These are phyloP conservation scores for Phylloporus rhodoxanthus DNA, from an alignment of 768 basidiomycete genomes.

Conservation along the genomic window DNA sequence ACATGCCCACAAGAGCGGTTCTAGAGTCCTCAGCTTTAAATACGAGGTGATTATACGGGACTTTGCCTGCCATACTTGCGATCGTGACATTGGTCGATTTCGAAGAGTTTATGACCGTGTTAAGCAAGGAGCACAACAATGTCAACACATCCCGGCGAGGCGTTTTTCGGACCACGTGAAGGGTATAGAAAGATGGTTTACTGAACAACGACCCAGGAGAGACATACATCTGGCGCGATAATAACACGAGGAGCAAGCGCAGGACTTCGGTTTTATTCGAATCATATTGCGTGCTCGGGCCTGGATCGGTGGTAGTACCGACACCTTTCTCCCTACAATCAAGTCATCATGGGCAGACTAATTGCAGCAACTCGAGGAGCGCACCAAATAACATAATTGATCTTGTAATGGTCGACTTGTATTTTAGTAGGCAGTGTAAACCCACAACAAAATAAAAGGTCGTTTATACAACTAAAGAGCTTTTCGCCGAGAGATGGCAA, in stretches of 20 bases:
- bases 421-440: slow-evolving; percentile 81
- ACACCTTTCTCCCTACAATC: slow-evolving; percentile 84
- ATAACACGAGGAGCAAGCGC: slow-evolving; percentile 77
- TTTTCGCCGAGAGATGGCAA: slow-evolving; percentile 77
- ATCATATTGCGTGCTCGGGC: slow-evolving; percentile 59
- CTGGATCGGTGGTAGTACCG: slow-evolving; percentile 76
- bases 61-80: slow-evolving; percentile 65
- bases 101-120: slow-evolving; percentile 76
- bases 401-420: slow-evolving; percentile 74
- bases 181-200: slow-evolving; percentile 69
- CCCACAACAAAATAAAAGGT: slow-evolving; percentile 89
- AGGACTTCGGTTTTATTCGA: slow-evolving; percentile 84
- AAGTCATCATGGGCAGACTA: slow-evolving; percentile 4
- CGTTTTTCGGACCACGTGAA: slow-evolving; percentile 71
- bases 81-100: slow-evolving; percentile 47
- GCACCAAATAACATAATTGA: slow-evolving; percentile 85
- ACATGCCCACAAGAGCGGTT: slow-evolving; percentile 64
- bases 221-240: slow-evolving; percentile 88
- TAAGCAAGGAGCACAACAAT: slow-evolving; percentile 86
- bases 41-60: slow-evolving; percentile 87
- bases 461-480: slow-evolving; percentile 72
- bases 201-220: slow-evolving; percentile 64
- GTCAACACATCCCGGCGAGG: slow-evolving; percentile 83
- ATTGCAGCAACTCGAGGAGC: slow-evolving; percentile 22
- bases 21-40: slow-evolving; percentile 84